Base-by-base conservation (phyloP, 2,329 filamentous ascomycete species). In the Coleophoma cylindrospora region DNA sequence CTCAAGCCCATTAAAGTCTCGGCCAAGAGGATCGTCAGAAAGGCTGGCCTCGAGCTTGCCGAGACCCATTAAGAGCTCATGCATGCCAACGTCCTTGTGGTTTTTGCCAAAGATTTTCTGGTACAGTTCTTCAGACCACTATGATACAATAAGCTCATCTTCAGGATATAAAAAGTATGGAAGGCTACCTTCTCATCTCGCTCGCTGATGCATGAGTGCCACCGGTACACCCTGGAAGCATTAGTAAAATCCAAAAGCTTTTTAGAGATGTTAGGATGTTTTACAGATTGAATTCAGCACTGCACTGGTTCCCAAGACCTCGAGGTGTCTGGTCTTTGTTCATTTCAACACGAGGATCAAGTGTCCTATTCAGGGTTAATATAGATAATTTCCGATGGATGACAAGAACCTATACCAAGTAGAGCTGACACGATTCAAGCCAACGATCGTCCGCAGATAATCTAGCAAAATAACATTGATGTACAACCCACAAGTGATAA, bases 281-380 rank as follows among this genome's bases (percentile, higher is more conserved):
- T 57, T 57, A 86, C 10, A 95, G 75, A 63, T 94, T 95, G 74
- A 95, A 95, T 70, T 95, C 90, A 4, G 87, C 88, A 0, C 88
- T 91, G 4, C 92, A 88, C 56, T 87, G 83, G 61, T 94, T 95
- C 46, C 90, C 90, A 0, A 87, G 81, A 38, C 88, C 90, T 21
- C 83, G 76, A 43, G 87, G 81, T 0, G 86, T 80, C 7, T 64
- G 40, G 14, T 57, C 9, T 74, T 83, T 55, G 74, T 75, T 67
- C 84, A 86, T 57, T 86, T 81, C 12, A 13, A 81, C 77, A 21
- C 89, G 78, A 1, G 89, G 89, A 59, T 94, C 88, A 32, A 95
- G 75, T 27, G 27, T 27, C 27, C 27, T 27, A 27, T 8, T 10
- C 7, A 27, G 27, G 27, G 27, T 27, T 10, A 27, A 27, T 27